Evolutionary conservation across 2,329 filamentous ascomycete species (phyloP).

Genomic region (Leptosphaerulina australis): DNA sequence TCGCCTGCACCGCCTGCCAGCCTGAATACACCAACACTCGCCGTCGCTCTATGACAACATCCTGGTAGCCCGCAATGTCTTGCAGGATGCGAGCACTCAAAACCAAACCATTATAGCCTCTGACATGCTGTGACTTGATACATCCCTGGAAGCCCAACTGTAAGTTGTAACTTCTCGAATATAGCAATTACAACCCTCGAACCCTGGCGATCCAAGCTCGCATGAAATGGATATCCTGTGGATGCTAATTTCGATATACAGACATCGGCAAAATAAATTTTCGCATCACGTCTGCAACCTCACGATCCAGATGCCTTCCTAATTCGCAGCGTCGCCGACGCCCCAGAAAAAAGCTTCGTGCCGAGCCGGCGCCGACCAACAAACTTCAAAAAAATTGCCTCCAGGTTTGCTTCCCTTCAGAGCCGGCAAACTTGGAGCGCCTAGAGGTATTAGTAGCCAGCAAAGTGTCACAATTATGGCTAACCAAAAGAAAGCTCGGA

Average conservation of each 20-base stretch:
- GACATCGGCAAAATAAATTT: constrained; percentile 8
- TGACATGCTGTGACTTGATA: neutral
- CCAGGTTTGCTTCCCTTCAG: constrained; percentile 9
- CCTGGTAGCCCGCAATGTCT: neutral
- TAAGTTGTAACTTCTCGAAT: neutral
- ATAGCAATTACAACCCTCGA: neutral
- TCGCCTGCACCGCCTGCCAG: neutral
- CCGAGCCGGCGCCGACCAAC: constrained; percentile 17
- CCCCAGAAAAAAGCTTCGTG: constrained; percentile 16
- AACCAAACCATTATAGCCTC: neutral
- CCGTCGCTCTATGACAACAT: neutral
- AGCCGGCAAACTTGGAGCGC: constrained; percentile 5
- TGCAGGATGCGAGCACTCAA: neutral
- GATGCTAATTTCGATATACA: constrained; percentile 15
- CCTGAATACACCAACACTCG: neutral
- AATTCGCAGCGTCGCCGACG: constrained; percentile 11
- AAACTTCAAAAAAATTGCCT: constrained; percentile 8
- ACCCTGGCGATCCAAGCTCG: neutral
- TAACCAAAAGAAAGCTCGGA: constrained; percentile 11
- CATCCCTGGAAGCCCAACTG: neutral
- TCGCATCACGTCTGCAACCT: constrained; percentile 9
- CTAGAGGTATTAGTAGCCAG: constrained; percentile 15
- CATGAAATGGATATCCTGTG: neutral
- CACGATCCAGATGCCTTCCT: constrained; percentile 14
- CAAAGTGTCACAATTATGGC: constrained; percentile 10